Evolutionary conservation across 2,329 filamentous ascomycete species (phyloP), one percentile per base, ranked within the genome.

Genomic region (Colletotrichum horii): DNA sequence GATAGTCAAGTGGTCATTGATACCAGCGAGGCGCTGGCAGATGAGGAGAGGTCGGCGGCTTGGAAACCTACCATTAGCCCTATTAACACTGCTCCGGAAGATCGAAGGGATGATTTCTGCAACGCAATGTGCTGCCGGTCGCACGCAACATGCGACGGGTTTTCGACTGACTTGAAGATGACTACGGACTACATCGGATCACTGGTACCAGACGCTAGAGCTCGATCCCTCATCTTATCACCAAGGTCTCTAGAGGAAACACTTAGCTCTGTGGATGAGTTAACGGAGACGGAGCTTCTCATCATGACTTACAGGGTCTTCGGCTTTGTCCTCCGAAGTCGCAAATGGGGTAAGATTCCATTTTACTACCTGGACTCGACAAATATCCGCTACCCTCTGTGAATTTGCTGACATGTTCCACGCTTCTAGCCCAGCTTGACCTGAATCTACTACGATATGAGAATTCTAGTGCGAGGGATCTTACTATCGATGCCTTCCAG

Each of bases 161-260:
- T 9, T 16, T 3, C 2, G 16, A 43, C 38, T 3, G 16, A 43
- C 1, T 1, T 43, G 4, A 43, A 43, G 38, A 43, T 43, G 38
- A 43, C 38, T 0, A 43, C 38, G 16, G 16, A 43, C 4, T 43
- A 43, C 3, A 43, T 43, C 1, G 38, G 4, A 43, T 5, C 16
- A 1, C 1, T 43, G 0, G 16, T 43, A 0, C 38, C 38, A 6
- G 38, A 43, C 4, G 2, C 38, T 0, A 0, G 38, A 6, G 38
- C 4, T 2, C 19, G 38, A 3, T 43, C 38, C 0, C 38, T 43
- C 4, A 43, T 43, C 0, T 1, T 43, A n/a, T 43, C 38, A 0
- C 38, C 38, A 2, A 11, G 38, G 2, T 11, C 38, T 6, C 8
- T 43, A 3, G 38, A 43, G 3, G 38, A 43, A 0, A 43, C 8